Evolutionary conservation across 208 protist genomes (phyloP), one percentile per base, ranked within the genome.

Genomic region (Acanthamoeba triangularis): DNA sequence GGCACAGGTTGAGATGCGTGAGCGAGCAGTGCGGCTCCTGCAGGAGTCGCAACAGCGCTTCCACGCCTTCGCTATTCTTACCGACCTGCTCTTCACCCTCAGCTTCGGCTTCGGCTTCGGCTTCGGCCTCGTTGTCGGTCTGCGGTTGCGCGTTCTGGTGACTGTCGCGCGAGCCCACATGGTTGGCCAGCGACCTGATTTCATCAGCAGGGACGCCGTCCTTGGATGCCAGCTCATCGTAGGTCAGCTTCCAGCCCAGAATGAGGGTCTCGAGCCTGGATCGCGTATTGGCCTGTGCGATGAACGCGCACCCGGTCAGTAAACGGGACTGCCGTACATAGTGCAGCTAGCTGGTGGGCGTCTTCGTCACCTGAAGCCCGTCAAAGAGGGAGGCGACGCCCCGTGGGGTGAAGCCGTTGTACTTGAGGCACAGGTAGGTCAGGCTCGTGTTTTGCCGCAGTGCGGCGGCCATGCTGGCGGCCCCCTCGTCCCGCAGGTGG

Each of bases 171-270:
- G 30, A 14, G 49, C 80, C 80, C 30, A 88, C 80, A 37, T 88
- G 80, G 25, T 88, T 88, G 7, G 80, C 80, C 44, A 88, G 80
- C 30, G 41, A 20, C 14, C 14, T 16, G 8, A 88, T 88, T 20
- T 88, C 80, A 0, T 88, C 80, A 0, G 1, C 0, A 11, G 80
- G 49, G 10, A 88, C 80, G 3, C 52, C 80, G 80, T 88, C 80
- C 52, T 88, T 88, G 25, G 13, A 49, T 1, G 80, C 41, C 49
- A 88, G 49, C 47, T 88, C 80, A 1, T 88, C 49, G 30, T 88
- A 65, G 30, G 49, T 88, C 30, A 88, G 80, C 80, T 88, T n/a
- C 80, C 80, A 88, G 28, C 80, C 80, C 30, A 88, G 49, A 49
- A 88, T 88, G 30, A 88, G 52, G 18, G 80, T 88, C 3, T 88